Base-by-base conservation (phyloP, 768 basidiomycete genomes). In the Pleurotus tuber-regium region DNA sequence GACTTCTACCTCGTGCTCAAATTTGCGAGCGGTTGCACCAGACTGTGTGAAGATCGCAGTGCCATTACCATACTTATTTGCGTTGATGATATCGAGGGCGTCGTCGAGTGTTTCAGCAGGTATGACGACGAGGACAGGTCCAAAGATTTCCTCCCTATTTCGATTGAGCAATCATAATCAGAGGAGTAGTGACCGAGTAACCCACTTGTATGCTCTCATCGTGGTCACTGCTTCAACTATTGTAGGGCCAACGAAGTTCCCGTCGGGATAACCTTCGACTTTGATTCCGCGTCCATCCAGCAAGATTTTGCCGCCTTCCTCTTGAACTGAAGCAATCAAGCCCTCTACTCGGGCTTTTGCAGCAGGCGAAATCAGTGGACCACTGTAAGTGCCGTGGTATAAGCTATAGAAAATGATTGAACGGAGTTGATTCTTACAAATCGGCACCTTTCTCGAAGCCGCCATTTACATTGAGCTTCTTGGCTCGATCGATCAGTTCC, bases 31-130 rank as follows among this genome's bases (percentile, higher is more conserved):
- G 5, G 93, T 92, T 28, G 96, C 91, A 12, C 96, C 97, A 11
- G 88, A 91, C 70, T 97, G 92, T 18, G 96, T 99, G 67, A 98
- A 98, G 64, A 97, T 92, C 18, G 93, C 90, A 25, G 94, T 83
- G 25, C 96, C 96, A 60, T 98, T 98, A 6, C 96, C 89, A 65
- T 97, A 98, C 57, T 69, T 76, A 71, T 97, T 98, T 54, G 75
- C 70, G 71, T 98, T 98, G 69, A 98, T 86, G 54, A 96, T 84
- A 36, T 83, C 80, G 53, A 98, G 77, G 10, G 93, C 95, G 53
- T 96, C 92, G 55, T 98, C 94, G 36, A 98, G 73, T 0, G 86
- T 91, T 28, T 93, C 83, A 4, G 86, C 90, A 42, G 79, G 76
- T 50, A 98, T 63, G 50, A 95, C 75, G 8, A 87, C 74, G 24